Base-by-base conservation (phyloP, 2,329 filamentous ascomycete genomes). In the Remersonia thermophila region DNA sequence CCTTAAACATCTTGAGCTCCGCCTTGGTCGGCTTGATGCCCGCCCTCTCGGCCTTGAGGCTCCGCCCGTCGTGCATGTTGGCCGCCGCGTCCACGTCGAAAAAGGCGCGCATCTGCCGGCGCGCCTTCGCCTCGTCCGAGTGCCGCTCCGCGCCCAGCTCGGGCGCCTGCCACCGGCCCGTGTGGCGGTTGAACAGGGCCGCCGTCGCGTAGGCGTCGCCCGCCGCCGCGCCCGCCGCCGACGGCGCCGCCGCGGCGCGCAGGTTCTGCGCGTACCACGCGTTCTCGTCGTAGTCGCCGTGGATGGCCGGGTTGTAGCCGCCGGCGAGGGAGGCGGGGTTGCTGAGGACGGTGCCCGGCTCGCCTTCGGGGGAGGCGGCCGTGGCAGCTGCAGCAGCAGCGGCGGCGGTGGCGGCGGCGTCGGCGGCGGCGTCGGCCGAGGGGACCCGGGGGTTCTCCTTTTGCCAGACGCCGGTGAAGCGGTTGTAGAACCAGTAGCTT, bases 41-140 rank as follows among this genome's bases (percentile, higher is more conserved):
- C 39, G 82, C 78, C 37, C 91, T 71, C 65, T 98, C 91, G 2
- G 86, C 91, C 61, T 89, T 93, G 40, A 98, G 65, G 53, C 87
- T 95, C 40, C 80, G 74, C 2, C 91, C 91, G 49, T 94, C 80
- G 53, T 98, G 87, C 39, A 75, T 74, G 54, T 93, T 95, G 4
- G 87, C 89, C 3, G 86, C 87, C 4, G 86, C 83, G 57, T 96
- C 87, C 30, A 95, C 87, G 55, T 98, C 89, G 57, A 96, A 98
- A 61, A 80, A 96, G 28, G 86, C 83, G 53, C 83, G 83, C 81
- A 96, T 82, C 62, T 96, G 91, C 30, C 91, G 71, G 35, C 68
- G 70, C 41, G 80, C 80, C 67, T 94, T 95, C 53, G 84, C 82
- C 54, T 93, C 85, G 52, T 94, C 86, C 48, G 77, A 81, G 63